Evolutionary conservation across 441 rosid species (phyloP).

Genomic region (Capsella rubella): DNA sequence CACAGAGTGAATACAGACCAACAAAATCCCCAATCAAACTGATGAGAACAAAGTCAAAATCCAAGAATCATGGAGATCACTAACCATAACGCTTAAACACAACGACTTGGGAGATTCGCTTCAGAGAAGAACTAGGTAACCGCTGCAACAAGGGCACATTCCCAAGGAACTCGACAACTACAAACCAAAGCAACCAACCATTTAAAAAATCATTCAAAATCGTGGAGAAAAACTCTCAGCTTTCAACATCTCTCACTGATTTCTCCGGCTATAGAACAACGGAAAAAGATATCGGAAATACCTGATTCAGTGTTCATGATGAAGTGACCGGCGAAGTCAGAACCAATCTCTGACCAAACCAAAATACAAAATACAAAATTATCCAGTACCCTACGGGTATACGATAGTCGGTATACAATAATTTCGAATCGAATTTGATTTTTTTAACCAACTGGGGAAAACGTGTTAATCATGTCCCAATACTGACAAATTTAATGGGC

Average conservation of each 20-base stretch:
- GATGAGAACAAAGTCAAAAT: neutral
- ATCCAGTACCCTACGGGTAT: neutral
- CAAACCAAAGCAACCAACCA: constrained; percentile 24
- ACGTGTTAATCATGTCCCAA: constrained; percentile 17
- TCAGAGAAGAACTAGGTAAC: constrained; percentile 67
- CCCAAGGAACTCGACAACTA: constrained; percentile 82
- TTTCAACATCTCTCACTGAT: neutral
- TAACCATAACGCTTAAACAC: constrained; percentile 66
- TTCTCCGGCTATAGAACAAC: neutral
- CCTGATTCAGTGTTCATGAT: constrained; percentile 59
- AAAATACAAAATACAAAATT: neutral
- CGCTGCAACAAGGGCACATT: constrained; percentile 76
- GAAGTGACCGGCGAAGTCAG: neutral
- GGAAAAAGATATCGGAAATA: constrained; percentile 10
- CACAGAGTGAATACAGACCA: neutral
- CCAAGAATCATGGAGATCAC: constrained; percentile 41
- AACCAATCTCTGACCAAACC: neutral
- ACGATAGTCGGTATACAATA: neutral
- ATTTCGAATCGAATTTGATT: neutral
- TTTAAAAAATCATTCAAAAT: neutral
- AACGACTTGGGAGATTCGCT: constrained; percentile 61
- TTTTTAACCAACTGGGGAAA: neutral
- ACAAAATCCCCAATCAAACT: neutral
- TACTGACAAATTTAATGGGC: constrained; percentile 33
- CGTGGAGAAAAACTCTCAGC: neutral